Base-by-base conservation (phyloP, 2,329 filamentous ascomycete species). In the Colletotrichum neosansevieriae region DNA sequence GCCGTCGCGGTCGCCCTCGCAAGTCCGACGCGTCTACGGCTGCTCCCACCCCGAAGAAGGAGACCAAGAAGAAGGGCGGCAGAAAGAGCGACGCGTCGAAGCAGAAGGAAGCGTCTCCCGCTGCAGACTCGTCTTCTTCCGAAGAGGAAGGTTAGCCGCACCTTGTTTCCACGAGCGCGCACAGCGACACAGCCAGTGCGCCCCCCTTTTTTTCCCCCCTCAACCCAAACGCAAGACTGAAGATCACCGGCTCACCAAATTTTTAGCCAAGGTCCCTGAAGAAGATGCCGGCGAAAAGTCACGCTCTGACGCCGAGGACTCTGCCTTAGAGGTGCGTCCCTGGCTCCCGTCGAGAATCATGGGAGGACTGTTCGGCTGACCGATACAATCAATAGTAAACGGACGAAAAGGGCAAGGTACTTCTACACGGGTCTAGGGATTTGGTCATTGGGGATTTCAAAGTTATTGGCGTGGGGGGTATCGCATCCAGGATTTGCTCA, bases 1-100 rank as follows among this genome's bases (percentile, higher is more conserved):
- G 60, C 47, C 72, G 74, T 17, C 76, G 78, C 45, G 76, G 80
- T 42, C 73, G 80, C 12, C 79, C 79, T 51, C 74, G 75, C 69
- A 79, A 77, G 71, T 72, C 71, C 10, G 72, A 70, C 44, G 71
- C 59, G 34, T 63, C 71, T 9, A 62, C 70, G 15, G 65, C 66
- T 34, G 72, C 69, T 12, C 57, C 70, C 34, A 75, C 72, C 15
- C 75, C 76, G 15, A 76, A 75, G 72, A 77, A 78, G 71, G 58
- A 61, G 45, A 58, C 74, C 54, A 73, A 74, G 32, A 61, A 70
- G 10, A 67, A 70, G 36, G 66, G 60, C 13, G 66, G 63, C 13
- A 74, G 73, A 71, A 58, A 62, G 53, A 58, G 50, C 24, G 44
- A 40, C 34, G 24, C 24, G 21, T n/a, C 68, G 13, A 49, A 36